phyloP scores from a whole-genome alignment of 371 early-diverging fungal genomes.

The Blyttiomyces sp. region DNA sequence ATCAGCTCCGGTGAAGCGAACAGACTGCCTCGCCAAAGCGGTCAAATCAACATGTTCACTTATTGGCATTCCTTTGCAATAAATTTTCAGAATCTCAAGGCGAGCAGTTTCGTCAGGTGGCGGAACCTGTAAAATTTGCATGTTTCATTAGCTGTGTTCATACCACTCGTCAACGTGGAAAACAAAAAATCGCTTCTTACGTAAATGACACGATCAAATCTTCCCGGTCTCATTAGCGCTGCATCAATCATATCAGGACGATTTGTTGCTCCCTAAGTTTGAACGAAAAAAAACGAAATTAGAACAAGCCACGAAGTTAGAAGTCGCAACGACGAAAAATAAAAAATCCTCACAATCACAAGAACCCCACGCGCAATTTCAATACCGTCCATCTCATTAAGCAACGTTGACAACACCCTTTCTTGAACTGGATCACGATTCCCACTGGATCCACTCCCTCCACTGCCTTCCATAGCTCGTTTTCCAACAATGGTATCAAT shows the following conservation, averaged over 20 bases:
- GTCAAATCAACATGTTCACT: conserved; percentile 66
- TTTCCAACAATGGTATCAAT: conserved; percentile 62
- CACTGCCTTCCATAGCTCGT: conserved; percentile 44
- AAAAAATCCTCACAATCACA: conserved; percentile 59
- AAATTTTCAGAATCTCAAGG: conserved; percentile 78
- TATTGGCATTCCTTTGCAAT: conserved; percentile 78
- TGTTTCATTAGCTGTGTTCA: background rate
- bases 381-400: conserved; percentile 99
- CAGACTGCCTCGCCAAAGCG: conserved; percentile 66
- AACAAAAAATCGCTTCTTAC: conserved; percentile 41
- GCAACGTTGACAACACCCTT: conserved; percentile 79
- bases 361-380: conserved; percentile 70
- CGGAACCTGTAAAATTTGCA: conserved; percentile 51
- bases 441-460: conserved; percentile 51
- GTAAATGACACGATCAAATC: conserved; percentile 91
- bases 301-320: background rate
- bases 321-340: background rate
- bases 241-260: conserved; percentile 94
- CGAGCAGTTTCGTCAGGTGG: conserved; percentile 84
- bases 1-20: conserved; percentile 96
- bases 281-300: background rate
- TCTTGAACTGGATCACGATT: conserved; percentile 74
- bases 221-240: conserved; percentile 91
- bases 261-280: conserved; percentile 87
- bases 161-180: background rate